These are phyloP conservation scores for Botrytis squamosa DNA, from an alignment of 2,329 filamentous ascomycete genomes.

Conservation along the genomic window DNA sequence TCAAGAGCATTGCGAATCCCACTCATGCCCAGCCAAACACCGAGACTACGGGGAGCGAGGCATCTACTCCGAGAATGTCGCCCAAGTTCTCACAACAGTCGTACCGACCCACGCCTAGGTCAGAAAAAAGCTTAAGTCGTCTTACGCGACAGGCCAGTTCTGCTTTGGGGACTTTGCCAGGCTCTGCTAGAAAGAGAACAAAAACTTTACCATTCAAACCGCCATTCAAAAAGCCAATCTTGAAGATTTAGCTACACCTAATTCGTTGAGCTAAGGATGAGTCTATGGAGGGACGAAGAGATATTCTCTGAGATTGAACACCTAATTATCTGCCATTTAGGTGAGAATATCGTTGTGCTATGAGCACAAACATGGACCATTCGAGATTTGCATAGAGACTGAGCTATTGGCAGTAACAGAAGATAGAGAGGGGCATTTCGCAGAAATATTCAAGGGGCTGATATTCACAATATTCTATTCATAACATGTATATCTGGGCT, in stretches of 20 bases:
- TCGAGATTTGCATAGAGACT: not conserved
- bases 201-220: slow-evolving; percentile 18
- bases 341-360: not conserved
- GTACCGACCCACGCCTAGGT: not conserved
- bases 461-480: not conserved
- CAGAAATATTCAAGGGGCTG: not conserved
- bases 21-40: not conserved
- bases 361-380: not conserved
- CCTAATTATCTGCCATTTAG: not conserved
- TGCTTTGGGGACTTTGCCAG: slow-evolving; percentile 8
- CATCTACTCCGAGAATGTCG: not conserved
- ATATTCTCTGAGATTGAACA: not conserved
- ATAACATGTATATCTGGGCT: not conserved
- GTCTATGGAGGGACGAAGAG: not conserved
- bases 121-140: slow-evolving; percentile 17
- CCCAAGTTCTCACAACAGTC: not conserved
- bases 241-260: not conserved
- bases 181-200: slow-evolving; percentile 16
- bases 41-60: not conserved
- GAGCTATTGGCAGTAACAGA: not conserved
- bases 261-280: not conserved
- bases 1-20: not conserved
- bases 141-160: slow-evolving; percentile 18
- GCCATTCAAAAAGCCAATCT: slow-evolving; percentile 16
- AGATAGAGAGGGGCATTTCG: not conserved